Percentiles rank a stretch among this genome's conserved stretches.
Conservation (phyloP, 192 early-diverging fungal genomes). For the Rhizophagus sp. region DNA sequence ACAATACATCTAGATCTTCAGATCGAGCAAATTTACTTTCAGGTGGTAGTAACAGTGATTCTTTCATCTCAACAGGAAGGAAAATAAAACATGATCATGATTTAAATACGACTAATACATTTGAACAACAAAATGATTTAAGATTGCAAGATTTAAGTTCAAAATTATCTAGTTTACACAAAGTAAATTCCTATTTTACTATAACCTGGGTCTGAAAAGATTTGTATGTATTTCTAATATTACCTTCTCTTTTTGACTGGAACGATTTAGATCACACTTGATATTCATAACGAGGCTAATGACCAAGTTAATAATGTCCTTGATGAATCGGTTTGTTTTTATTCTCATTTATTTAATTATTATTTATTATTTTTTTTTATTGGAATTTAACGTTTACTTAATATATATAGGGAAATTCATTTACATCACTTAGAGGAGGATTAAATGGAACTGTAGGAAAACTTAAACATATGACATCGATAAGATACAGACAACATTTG, state of each 20-base stretch:
- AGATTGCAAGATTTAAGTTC: slow-evolving; percentile 44
- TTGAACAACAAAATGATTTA: slow-evolving; percentile 50
- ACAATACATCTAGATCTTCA: background rate
- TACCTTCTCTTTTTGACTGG: too few relatives aligned
- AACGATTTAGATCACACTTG: slow-evolving; percentile 42
- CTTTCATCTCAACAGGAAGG: background rate
- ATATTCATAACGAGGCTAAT: slow-evolving; percentile 47
- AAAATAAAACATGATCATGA: background rate
- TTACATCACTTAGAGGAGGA: background rate
- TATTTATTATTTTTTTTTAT: background rate
- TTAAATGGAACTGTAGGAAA: background rate
- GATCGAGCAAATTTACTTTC: slow-evolving; percentile 16
- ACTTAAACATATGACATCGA: slow-evolving; percentile 25
- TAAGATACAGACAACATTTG: background rate
- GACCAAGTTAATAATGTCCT: slow-evolving; percentile 41
- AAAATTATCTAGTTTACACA: slow-evolving; percentile 47
- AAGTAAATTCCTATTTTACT: slow-evolving; percentile 31
- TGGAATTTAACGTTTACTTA: background rate
- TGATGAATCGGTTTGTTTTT: slow-evolving; percentile 39
- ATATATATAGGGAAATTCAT: slow-evolving; percentile 8
- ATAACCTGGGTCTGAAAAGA: too few relatives aligned
- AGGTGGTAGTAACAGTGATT: background rate
- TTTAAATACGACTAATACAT: background rate
- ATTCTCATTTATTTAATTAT: background rate
- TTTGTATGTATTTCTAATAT: too few relatives aligned